phyloP scores from a whole-genome alignment of 345 rosid species.

The Gossypium anomalum region DNA sequence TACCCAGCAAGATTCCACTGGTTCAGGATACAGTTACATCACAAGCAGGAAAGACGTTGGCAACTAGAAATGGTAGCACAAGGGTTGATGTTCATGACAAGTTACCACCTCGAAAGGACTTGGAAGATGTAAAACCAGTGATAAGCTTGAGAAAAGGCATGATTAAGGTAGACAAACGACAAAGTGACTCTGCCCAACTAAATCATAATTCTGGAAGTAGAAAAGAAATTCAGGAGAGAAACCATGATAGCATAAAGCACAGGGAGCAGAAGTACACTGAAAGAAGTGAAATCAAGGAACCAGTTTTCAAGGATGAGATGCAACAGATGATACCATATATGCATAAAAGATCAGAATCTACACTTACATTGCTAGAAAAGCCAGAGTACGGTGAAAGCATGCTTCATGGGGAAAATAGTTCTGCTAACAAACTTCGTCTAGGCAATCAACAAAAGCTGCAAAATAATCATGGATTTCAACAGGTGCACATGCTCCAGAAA shows the following conservation, averaged over 20 bases:
- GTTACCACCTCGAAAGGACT: slow-evolving; percentile 29
- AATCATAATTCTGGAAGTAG: slow-evolving; percentile 22
- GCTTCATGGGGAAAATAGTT: slow-evolving; percentile 31
- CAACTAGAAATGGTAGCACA: slow-evolving; percentile 19
- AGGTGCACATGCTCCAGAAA: slow-evolving; percentile 20
- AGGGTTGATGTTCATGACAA: slow-evolving; percentile 30
- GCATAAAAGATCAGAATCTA: slow-evolving; percentile 26
- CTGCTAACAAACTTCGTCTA: slow-evolving; percentile 19
- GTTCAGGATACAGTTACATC: slow-evolving; percentile 20
- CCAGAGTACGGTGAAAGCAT: slow-evolving; percentile 20
- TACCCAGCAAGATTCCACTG: slow-evolving; percentile 27
- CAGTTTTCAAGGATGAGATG: slow-evolving; percentile 29
- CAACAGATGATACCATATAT: slow-evolving; percentile 23
- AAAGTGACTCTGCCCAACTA: slow-evolving; percentile 19
- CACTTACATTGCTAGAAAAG: slow-evolving; percentile 24
- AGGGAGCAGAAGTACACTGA: slow-evolving; percentile 29
- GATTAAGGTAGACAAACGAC: slow-evolving; percentile 28
- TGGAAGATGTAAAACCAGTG: slow-evolving; percentile 26
- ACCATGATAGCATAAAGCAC: slow-evolving; percentile 29
- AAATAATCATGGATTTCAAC: slow-evolving; percentile 20
- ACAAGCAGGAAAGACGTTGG: slow-evolving; percentile 25
- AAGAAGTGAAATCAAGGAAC: slow-evolving; percentile 25
- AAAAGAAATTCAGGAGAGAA: slow-evolving; percentile 30
- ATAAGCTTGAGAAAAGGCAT: slow-evolving; percentile 18
- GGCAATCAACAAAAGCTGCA: slow-evolving; percentile 32